Base-by-base conservation (phyloP, 2,329 filamentous ascomycete genomes). In the Penicillium palitans region DNA sequence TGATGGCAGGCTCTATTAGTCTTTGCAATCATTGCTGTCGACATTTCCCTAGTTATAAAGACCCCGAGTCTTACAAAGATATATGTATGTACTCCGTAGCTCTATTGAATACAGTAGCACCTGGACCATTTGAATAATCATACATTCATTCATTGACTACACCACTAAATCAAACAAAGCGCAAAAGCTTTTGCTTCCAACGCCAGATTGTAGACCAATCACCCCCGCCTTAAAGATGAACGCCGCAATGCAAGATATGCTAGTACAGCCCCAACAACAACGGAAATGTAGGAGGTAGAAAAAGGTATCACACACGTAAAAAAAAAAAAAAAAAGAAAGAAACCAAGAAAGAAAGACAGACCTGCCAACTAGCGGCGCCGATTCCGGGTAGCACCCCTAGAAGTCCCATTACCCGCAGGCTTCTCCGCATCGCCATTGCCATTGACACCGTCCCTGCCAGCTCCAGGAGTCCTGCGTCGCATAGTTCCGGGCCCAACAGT, bases 391-490 rank as follows among this genome's bases (percentile, higher is more conserved):
- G 69, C 62, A 6, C 66, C 66, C 19, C 21, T 46, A 7, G 51
- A 46, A 53, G 51, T 15, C 39, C 67, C 65, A 52, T 68, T 69
- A 40, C 66, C 63, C 46, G 62, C 57, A 13, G 70, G 70, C 52
- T 70, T 71, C 25, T 72, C 70, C 13, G 64, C 59, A 55, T 73
- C 69, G 10, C 61, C 70, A 41, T 70, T 70, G 7, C 61, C 70
- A 41, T 70, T 70, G 4, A 61, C 63, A 60, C 86, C 87, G 60
- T 88, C 87, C 65, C 88, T 82, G 49, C 85, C 85, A 56, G 89
- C 87, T 1, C 90, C 90, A 12, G 91, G 87, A 72, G 91, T 96
- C 72, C 92, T 89, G 59, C 92, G 84, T 64, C 93, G 84, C 83
- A 96, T 93, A 47, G 95, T 96, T 12, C 93, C 93, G 0, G 85